Evolutionary conservation across 2,329 filamentous ascomycete genomes (phyloP).

Genomic region (Trichophyton schoenleinii): DNA sequence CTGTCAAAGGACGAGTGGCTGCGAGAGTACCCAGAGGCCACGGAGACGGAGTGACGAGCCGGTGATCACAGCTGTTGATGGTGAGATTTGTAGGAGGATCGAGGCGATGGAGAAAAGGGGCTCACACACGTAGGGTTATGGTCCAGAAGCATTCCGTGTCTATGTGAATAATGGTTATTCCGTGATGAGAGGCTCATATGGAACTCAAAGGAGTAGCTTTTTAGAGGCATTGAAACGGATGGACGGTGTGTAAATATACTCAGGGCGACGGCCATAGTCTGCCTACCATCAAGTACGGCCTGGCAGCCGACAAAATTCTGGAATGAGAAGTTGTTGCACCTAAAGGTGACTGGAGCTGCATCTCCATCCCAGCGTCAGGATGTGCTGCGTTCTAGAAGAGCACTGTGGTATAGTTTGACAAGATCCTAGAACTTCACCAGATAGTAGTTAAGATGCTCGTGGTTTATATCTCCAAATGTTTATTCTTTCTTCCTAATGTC

Average conservation of each 20-base stretch:
- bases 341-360: conserved; percentile 33
- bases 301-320: conserved; percentile 40
- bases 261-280: conserved; percentile 45
- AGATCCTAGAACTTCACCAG: not conserved
- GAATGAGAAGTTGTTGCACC: conserved; percentile 37
- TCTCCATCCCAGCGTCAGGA: conserved; percentile 31
- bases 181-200: too few species aligned
- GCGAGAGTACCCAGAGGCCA: conserved; percentile 10
- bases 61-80: too few species aligned
- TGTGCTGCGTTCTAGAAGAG: not conserved
- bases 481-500: not conserved
- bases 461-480: not conserved
- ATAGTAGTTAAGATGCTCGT: not conserved
- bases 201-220: not conserved
- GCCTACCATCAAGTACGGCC: conserved; percentile 38
- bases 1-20: conserved; percentile 13
- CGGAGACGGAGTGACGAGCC: conserved; percentile 1
- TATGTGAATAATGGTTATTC: too few species aligned
- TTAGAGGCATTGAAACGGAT: too few species aligned
- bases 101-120: too few species aligned
- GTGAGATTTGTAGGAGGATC: too few species aligned
- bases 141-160: too few species aligned
- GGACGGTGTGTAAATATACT: conserved; percentile 20
- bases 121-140: too few species aligned
- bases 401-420: not conserved